Conservation (phyloP, 2,329 filamentous ascomycete species). For the Claviceps sp. region DNA sequence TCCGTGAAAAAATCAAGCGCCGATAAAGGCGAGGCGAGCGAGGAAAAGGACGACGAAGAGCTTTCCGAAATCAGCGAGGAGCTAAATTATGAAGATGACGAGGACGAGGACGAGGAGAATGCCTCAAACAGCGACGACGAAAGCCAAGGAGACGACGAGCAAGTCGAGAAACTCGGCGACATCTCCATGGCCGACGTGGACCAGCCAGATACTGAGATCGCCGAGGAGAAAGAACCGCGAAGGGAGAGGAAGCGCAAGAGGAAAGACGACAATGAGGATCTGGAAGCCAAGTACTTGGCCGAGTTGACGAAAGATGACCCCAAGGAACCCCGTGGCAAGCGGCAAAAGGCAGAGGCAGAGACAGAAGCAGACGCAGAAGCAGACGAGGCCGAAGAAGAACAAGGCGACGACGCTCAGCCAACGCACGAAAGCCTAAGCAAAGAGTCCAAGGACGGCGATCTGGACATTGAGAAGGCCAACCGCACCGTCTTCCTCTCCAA, state of each 20-base stretch:
- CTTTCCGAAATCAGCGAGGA: constrained; percentile 15
- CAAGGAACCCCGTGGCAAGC: constrained; percentile 41
- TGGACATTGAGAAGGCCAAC: constrained; percentile 59
- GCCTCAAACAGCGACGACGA: not conserved
- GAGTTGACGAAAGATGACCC: constrained; percentile 48
- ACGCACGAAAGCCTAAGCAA: constrained; percentile 45
- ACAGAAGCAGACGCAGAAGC: constrained; percentile 9
- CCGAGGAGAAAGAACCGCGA: constrained; percentile 24
- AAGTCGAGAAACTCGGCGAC: constrained; percentile 1
- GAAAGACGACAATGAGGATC: constrained; percentile 52
- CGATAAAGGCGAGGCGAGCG: constrained; percentile 15
- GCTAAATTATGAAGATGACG: constrained; percentile 11
- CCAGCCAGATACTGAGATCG: constrained; percentile 15
- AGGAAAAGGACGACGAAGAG: constrained; percentile 18
- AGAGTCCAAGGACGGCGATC: constrained; percentile 53
- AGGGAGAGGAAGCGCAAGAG: constrained; percentile 51
- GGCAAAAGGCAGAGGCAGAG: constrained; percentile 27
- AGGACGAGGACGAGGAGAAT: constrained; percentile 8
- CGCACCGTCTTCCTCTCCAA: constrained; percentile 92
- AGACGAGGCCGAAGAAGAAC: constrained; percentile 20
- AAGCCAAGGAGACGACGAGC: constrained; percentile 12
- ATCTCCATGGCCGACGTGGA: constrained; percentile 1
- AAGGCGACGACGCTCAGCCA: constrained; percentile 29
- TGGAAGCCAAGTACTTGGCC: constrained; percentile 57
- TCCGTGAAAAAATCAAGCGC: constrained; percentile 10